A percentile compares a stretch with the other conserved stretches of the same genome.
phyloP scores from a whole-genome alignment of 2,329 filamentous ascomycete genomes.

The Bipolaris sorokiniana region DNA sequence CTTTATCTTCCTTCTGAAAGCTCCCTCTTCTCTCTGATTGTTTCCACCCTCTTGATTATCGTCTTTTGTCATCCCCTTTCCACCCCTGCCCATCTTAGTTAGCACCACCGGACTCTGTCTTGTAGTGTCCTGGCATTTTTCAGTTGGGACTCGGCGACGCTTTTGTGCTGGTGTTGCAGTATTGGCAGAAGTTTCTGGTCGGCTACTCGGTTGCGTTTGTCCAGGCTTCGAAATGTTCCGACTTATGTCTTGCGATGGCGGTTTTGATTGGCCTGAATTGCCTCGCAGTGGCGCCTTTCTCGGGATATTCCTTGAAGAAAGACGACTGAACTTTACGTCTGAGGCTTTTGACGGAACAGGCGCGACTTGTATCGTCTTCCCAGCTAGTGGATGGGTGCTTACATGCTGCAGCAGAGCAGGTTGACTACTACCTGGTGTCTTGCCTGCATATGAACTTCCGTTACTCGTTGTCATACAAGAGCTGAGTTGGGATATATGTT shows the following conservation, averaged over 20 bases:
- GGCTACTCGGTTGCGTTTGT: neutral
- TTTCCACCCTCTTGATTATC: neutral
- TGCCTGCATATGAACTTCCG: neutral
- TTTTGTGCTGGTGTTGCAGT: neutral
- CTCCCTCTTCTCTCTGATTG: neutral
- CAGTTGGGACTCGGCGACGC: neutral
- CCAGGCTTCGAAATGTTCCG: neutral
- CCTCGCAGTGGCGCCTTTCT: slow-evolving; percentile 11
- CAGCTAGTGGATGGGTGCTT: neutral
- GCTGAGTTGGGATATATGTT: neutral
- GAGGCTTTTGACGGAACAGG: neutral
- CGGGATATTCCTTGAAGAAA: neutral
- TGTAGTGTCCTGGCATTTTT: neutral
- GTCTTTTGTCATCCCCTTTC: neutral
- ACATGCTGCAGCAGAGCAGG: neutral
- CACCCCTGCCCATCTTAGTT: neutral
- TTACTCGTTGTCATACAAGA: neutral
- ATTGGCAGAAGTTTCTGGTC: neutral
- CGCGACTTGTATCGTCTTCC: neutral
- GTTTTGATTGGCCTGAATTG: neutral
- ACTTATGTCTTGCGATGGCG: neutral
- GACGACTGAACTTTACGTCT: neutral
- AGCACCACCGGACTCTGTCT: neutral
- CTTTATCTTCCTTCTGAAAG: neutral
- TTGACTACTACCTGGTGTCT: neutral